Evolutionary conservation across 192 early-diverging fungal genomes (phyloP), one percentile per base, ranked within the genome.

Genomic region (Chytriomyces confervae): DNA sequence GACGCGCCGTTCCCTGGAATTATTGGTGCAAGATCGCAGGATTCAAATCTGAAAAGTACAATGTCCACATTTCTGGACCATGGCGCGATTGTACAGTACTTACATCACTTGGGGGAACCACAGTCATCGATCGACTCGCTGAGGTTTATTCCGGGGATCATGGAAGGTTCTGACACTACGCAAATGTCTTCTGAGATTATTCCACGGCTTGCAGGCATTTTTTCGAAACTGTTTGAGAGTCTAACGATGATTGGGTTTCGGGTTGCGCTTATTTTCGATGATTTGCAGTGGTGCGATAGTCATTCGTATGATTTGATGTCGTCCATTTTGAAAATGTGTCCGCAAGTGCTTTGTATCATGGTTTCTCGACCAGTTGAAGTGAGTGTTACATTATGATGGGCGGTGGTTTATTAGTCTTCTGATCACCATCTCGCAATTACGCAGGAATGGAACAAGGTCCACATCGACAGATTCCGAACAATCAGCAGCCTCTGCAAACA

Each of bases 251-350:
- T 53, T 20, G 74, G 74, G 11, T n/a, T 76, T 9, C 51, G 61
- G 49, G 16, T 48, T 49, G 63, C 74, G 9, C 51, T 76, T 7
- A 64, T 76, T 64, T 76, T 76, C n/a, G 74, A 76, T 76, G 74
- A 76, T 51, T 51, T 76, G 13, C 74, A 76, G 62, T 76, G 74
- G 74, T 76, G 74, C 36, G 74, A 76, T 18, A 66, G 62, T 50
- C 20, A 51, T 66, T 76, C 74, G 10, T 76, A 76, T 49, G 74
- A 76, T 24, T 51, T 76, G 27, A 36, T 76, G 24, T 51, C 74
- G 29, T 64, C 50, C 2, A 23, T 76, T n/a, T 23, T 76, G 63
- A 76, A 63, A 50, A 64, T 66, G 6, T 66, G 74, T 29, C 74
- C 74, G 16, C 18, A 8, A 20, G 63, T 76, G 6, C 50, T 76